Base-by-base conservation (phyloP, 2,329 filamentous ascomycete genomes). In the Trichoderma semiorbis region DNA sequence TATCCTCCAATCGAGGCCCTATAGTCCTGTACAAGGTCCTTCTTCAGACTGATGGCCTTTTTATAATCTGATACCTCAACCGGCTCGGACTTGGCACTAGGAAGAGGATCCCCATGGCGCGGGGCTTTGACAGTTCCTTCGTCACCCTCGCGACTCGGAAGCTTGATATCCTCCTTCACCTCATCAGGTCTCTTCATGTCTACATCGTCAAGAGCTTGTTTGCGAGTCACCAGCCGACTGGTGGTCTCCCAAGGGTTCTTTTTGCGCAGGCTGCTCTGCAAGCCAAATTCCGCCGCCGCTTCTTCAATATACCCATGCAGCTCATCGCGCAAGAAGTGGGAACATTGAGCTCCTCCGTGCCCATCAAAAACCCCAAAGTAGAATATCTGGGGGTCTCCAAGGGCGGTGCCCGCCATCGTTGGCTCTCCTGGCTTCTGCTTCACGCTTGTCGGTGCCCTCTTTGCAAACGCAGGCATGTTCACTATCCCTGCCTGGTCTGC, bases 281-380 rank as follows among this genome's bases (percentile, higher is more conserved):
- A 83, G 73, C 92, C 91, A 78, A 98, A 97, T 21, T 90, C 86
- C 70, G 85, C 84, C 0, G 93, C 93, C 0, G 94, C 89, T 75
- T 93, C 88, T 81, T 99, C 95, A 43, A 99, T 90, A 79, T 98
- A 98, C 11, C 89, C 89, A 80, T 98, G 96, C 73, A 99, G 83
- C 78, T 92, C 89, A 73, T 98, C 93, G 72, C 91, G 88, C 75
- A 98, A 82, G 76, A 97, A 98, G 21, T 92, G 90, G 72, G 94
- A 94, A 81, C 96, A 98, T 80, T 97, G 93, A 24, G 85, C 88
- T 24, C 96, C 96, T 11, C 96, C 96, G 83, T 99, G 96, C 3
- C 96, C 96, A 81, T 99, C 96, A 78, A 98, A 99, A 1, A 98
- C 91, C 1, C 89, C 95, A 85, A 98, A 99, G 81, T 98, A 99